Base-by-base conservation (phyloP, 2,329 filamentous ascomycete genomes). In the Pseudocercospora fijiensis region DNA sequence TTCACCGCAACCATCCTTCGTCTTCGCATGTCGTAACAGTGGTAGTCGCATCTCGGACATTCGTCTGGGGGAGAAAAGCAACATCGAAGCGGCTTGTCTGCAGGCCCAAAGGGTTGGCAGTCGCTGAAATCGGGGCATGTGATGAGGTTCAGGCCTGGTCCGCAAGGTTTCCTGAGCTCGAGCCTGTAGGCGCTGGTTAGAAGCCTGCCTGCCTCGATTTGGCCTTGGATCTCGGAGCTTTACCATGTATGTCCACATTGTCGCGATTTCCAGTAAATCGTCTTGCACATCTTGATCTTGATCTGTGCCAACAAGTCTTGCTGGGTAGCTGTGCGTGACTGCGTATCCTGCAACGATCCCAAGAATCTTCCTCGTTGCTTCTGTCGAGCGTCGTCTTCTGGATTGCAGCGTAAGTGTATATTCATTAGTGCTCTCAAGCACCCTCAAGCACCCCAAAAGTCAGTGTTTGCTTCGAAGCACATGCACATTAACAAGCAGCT, bases 211-310 rank as follows among this genome's bases (percentile, higher is more conserved):
- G 20, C 16, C 5, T 16, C 9, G n/a, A n/a, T n/a, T n/a, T n/a
- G n/a, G n/a, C n/a, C n/a, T n/a, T n/a, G 4, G 18, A 18, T 28
- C 47, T 20, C 24, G 5, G 13, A 30, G 18, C 43, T 56, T 22
- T 69, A 74, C 81, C 82, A 85, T 27, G 77, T 74, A 66, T 84
- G 82, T 7, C 72, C 70, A 71, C 83, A 85, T 57, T 74, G 76
- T 6, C 74, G 72, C 0, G 81, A 82, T 68, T 78, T 76, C 74
- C 78, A 82, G 57, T 77, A 75, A 16, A 76, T 76, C 30, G 78
- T 79, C 27, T 74, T 73, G 71, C 83, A 85, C 83, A 85, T 85
- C 41, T 61, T 28, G 24, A 26, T 45, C 45, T n/a, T 41, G 37
- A 41, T 4, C 6, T 55, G 51, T n/a, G n/a, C n/a, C n/a, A n/a